Conservation (phyloP, 495 filamentous ascomycete species). For the Pyrenula massariospora region DNA sequence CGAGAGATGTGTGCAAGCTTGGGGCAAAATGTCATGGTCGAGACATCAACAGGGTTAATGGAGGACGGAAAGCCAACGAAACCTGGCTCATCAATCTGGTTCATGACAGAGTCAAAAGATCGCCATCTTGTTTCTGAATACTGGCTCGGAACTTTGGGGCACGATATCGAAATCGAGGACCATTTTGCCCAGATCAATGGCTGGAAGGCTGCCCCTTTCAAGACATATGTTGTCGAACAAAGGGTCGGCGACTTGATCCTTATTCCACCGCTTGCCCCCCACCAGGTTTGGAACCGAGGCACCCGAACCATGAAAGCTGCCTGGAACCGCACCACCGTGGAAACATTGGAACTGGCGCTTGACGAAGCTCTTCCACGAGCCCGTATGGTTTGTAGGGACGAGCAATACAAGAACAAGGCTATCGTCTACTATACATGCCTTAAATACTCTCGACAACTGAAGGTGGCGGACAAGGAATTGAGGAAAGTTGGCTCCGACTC, state of each 20-base stretch:
- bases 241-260: slow-evolving; percentile 88
- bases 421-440: slow-evolving; percentile 78
- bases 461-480: slow-evolving; percentile 28
- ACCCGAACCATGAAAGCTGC: slow-evolving; percentile 92
- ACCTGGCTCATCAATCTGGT: slow-evolving; percentile 87
- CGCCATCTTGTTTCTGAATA: slow-evolving; percentile 80
- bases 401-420: slow-evolving; percentile 97
- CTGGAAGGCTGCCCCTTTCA: slow-evolving; percentile 86
- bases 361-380: slow-evolving; percentile 78
- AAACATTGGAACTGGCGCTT: slow-evolving; percentile 77
- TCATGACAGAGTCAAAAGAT: slow-evolving; percentile 92
- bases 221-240: slow-evolving; percentile 87
- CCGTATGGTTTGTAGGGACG: slow-evolving; percentile 88
- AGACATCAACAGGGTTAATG: slow-evolving; percentile 50
- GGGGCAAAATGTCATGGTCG: slow-evolving; percentile 96
- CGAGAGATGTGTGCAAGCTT: slow-evolving; percentile 95
- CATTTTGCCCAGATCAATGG: slow-evolving; percentile 91
- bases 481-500: slow-evolving; percentile 23
- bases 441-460: slow-evolving; percentile 60
- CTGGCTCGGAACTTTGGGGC: slow-evolving; percentile 79
- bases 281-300: slow-evolving; percentile 97
- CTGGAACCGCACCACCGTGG: slow-evolving; percentile 93
- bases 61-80: slow-evolving; percentile 56
- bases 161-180: slow-evolving; percentile 91
- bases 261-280: slow-evolving; percentile 89